Base-by-base conservation (phyloP, 2,329 filamentous ascomycete species). In the Grosmannia huntii region DNA sequence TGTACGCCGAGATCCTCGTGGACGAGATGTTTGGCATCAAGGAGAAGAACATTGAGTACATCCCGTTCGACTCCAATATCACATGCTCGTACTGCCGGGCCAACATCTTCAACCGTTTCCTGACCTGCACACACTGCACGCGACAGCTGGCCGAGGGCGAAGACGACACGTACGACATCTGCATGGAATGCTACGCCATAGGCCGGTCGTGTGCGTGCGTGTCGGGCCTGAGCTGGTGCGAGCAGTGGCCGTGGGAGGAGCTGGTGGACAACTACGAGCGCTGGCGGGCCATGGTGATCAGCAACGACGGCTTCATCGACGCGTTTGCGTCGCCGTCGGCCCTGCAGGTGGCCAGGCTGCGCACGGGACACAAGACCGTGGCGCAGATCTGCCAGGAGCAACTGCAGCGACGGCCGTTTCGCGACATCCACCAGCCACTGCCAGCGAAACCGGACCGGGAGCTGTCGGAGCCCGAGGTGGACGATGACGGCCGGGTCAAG, bases 121-220 rank as follows among this genome's bases (percentile, higher is more conserved):
- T 99, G 27, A 96, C 91, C 4, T 99, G 94, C 74, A 89, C 89
- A 60, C 81, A 85, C 57, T 99, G 94, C 69, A 81, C 89, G 52
- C 79, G 85, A 41, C 75, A 78, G 54, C 76, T 89, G 23, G 75
- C 80, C 12, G 80, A 80, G 60, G 87, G 84, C 36, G 82, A 79
- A 19, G 86, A 90, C 58, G 89, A 97, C 67, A 89, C 89, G 0
- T 99, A 97, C 68, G 94, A 99, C 69, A 80, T 99, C 25, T 99
- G 94, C 67, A 91, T 99, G 88, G 94, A 99, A 65, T 99, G 94
- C 68, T 99, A 95, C 67, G 87, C 85, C n/a, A 95, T 97, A 87
- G 94, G 94, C 25, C 83, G 94, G 56, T 96, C 91, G 52, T 99
- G 94, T 68, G 83, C 82, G 3, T 99, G 94, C 67, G 80, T 95